These are phyloP conservation scores for Asterophora lycoperdoides DNA, from an alignment of 768 basidiomycete species.

Conservation along the genomic window DNA sequence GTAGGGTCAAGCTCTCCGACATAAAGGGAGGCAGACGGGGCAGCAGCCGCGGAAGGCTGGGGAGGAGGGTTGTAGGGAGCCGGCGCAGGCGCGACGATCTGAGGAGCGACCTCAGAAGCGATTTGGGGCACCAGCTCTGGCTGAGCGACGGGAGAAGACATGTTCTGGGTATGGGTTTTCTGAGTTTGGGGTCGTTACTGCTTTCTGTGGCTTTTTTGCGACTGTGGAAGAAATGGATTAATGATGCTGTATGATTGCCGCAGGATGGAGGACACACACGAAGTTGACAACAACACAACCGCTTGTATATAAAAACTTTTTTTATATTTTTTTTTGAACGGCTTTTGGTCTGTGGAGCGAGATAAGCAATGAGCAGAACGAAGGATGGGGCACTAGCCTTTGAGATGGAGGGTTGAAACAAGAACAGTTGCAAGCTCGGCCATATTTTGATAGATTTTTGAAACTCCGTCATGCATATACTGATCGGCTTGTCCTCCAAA, in stretches of 20 bases:
- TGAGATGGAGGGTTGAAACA: constrained; percentile 64
- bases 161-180: constrained; percentile 41
- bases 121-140: constrained; percentile 50
- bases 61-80: constrained; percentile 59
- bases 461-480: constrained; percentile 37
- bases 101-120: constrained; percentile 42
- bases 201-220: constrained; percentile 73
- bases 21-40: constrained; percentile 91
- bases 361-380: constrained; percentile 14
- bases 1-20: constrained; percentile 98
- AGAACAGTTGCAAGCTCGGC: constrained; percentile 25
- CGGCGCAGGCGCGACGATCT: constrained; percentile 33
- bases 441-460: constrained; percentile 34
- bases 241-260: constrained; percentile 8
- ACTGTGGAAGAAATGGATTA: constrained; percentile 29
- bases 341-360: constrained; percentile 47
- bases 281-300: constrained; percentile 70
- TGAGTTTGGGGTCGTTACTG: constrained; percentile 80
- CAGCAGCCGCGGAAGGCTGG: constrained; percentile 49
- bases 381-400: constrained; percentile 41
- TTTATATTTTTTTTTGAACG: constrained; percentile 63
- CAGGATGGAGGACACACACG: constrained; percentile 43
- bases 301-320: constrained; percentile 60
- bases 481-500: not conserved
- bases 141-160: constrained; percentile 56